Evolutionary conservation across 805 yeast genomes (phyloP).

Genomic region (Candida glaebosa): DNA sequence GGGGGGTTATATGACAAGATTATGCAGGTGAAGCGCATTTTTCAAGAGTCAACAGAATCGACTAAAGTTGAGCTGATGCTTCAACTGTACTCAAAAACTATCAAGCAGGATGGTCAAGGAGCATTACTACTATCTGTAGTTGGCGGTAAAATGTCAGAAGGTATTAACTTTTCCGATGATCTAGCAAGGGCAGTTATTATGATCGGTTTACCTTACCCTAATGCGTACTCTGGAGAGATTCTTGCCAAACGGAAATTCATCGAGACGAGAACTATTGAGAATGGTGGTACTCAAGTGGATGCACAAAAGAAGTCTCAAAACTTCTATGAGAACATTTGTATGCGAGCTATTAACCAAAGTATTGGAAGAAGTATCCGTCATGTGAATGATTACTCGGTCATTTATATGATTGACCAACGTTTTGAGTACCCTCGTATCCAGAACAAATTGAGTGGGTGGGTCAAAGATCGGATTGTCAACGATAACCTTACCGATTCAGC

Average conservation of each 20-base stretch:
- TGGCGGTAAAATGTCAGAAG: conserved; percentile 91
- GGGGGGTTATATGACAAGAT: conserved; percentile 26
- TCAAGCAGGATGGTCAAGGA: conserved; percentile 40
- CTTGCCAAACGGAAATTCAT: conserved; percentile 67
- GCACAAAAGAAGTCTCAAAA: conserved; percentile 50
- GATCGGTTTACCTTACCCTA: conserved; percentile 90
- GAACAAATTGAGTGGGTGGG: conserved; percentile 72
- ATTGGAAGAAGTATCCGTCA: conserved; percentile 91
- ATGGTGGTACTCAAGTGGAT: conserved; percentile 44
- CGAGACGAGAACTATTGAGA: conserved; percentile 44
- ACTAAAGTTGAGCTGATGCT: conserved; percentile 45
- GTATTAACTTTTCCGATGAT: conserved; percentile 84
- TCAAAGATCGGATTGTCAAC: conserved; percentile 28
- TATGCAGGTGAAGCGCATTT: conserved; percentile 43
- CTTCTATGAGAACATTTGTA: conserved; percentile 79
- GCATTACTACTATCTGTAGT: conserved; percentile 80
- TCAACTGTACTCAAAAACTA: conserved; percentile 45
- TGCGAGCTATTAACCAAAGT: conserved; percentile 90
- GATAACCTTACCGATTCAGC: conserved; percentile 8
- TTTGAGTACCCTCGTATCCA: conserved; percentile 47
- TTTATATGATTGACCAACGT: conserved; percentile 68
- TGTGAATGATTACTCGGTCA: conserved; percentile 71
- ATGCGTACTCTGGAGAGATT: conserved; percentile 75
- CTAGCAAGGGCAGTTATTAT: conserved; percentile 84
- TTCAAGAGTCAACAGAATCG: conserved; percentile 50